A percentile compares a stretch with the other conserved stretches of the same genome.
Conservation (phyloP, 2,329 filamentous ascomycete species). For the Aspergillus persii region DNA sequence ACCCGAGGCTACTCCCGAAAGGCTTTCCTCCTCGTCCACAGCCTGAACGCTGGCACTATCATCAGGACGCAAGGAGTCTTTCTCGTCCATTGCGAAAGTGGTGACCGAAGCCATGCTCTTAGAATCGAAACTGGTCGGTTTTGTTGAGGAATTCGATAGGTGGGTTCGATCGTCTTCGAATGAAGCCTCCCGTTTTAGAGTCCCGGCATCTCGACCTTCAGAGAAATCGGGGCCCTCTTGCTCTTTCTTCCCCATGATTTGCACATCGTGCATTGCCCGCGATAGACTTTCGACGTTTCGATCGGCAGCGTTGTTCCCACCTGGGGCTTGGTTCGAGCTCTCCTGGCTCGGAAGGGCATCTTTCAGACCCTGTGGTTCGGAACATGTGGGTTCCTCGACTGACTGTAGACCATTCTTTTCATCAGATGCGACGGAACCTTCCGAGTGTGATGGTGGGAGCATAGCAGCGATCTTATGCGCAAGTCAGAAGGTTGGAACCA, state of each 20-base stretch:
- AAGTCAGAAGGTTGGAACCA: constrained; percentile 18
- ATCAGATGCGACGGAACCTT: constrained; percentile 24
- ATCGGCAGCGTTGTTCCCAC: constrained; percentile 19
- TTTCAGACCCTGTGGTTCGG: constrained; percentile 21
- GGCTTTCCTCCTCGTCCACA: constrained; percentile 83
- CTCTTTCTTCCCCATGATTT: constrained; percentile 29
- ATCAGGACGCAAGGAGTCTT: constrained; percentile 89
- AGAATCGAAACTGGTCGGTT: constrained; percentile 85
- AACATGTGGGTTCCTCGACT: constrained; percentile 14
- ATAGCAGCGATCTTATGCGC: constrained; percentile 44
- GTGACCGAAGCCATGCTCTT: constrained; percentile 94
- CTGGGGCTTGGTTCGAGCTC: constrained; percentile 14
- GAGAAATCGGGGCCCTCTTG: constrained; percentile 27
- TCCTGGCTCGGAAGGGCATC: constrained; percentile 19
- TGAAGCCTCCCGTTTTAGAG: constrained; percentile 36
- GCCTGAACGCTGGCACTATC: constrained; percentile 93
- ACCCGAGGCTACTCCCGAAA: constrained; percentile 73
- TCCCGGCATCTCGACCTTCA: constrained; percentile 28
- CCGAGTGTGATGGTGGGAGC: constrained; percentile 32
- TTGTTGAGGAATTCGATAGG: constrained; percentile 63
- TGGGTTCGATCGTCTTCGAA: constrained; percentile 50
- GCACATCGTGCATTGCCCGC: constrained; percentile 33
- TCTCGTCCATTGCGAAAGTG: constrained; percentile 94
- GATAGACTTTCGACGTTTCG: constrained; percentile 31
- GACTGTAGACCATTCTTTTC: constrained; percentile 26